phyloP scores from a whole-genome alignment of 2,329 filamentous ascomycete species.

The Graphilbum fragrans region DNA sequence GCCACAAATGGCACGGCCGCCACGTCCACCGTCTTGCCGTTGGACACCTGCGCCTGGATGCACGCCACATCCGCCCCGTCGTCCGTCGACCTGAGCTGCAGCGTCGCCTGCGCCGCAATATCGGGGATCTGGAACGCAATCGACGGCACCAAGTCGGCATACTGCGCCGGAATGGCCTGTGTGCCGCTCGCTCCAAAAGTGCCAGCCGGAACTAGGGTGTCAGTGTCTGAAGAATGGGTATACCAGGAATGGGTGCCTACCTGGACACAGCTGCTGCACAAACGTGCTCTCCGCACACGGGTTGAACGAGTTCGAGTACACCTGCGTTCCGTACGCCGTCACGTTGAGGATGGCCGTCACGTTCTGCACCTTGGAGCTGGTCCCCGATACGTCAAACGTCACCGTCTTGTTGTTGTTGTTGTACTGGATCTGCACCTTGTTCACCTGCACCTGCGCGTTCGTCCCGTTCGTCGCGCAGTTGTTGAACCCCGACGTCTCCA shows the following conservation, averaged over 20 bases:
- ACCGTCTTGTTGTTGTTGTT: constrained; percentile 62
- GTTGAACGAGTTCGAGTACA: constrained; percentile 73
- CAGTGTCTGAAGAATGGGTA: neutral
- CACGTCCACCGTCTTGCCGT: constrained; percentile 71
- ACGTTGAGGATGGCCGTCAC: constrained; percentile 67
- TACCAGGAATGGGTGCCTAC: constrained; percentile 29
- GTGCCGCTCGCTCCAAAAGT: constrained; percentile 60
- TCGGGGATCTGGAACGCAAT: constrained; percentile 90
- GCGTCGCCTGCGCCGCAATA: constrained; percentile 71
- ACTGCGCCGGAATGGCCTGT: constrained; percentile 59
- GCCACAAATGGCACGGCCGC: constrained; percentile 74
- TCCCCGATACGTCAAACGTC: constrained; percentile 71
- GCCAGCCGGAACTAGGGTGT: constrained; percentile 52
- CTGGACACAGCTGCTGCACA: constrained; percentile 68
- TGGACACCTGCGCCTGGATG: constrained; percentile 67
- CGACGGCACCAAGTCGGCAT: constrained; percentile 63
- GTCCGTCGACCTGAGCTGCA: constrained; percentile 57
- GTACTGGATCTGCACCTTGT: constrained; percentile 67
- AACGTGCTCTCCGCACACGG: constrained; percentile 61
- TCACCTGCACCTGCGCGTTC: constrained; percentile 51
- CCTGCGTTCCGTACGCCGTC: constrained; percentile 68
- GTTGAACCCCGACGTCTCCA: constrained; percentile 71
- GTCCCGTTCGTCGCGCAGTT: constrained; percentile 46
- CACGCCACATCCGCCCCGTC: constrained; percentile 60
- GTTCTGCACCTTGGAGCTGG: constrained; percentile 61